Evolutionary conservation across 768 basidiomycete genomes (phyloP).

Genomic region (Psilocybe tampanensis): DNA sequence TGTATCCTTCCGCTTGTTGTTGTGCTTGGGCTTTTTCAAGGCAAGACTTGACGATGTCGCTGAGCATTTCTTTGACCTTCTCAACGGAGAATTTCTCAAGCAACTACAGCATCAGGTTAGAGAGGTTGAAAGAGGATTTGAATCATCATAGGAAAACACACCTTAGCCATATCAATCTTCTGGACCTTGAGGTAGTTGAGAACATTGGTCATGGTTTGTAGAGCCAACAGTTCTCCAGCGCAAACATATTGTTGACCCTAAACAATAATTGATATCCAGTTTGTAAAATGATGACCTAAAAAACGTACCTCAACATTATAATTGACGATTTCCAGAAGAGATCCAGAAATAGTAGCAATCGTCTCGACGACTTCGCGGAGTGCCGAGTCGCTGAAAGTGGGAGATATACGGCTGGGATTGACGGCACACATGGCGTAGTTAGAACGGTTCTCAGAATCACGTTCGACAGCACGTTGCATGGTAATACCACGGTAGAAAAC

Average conservation of each 20-base stretch:
- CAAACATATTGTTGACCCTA: conserved; percentile 99
- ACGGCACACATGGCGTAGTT: conserved; percentile 99
- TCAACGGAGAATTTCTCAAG: conserved; percentile 88
- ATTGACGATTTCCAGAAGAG: conserved; percentile 97
- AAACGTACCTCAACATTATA: conserved; percentile 82
- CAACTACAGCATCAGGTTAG: conserved; percentile 49
- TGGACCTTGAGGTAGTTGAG: conserved; percentile 95
- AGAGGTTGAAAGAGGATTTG: neutral
- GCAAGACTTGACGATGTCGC: conserved; percentile 87
- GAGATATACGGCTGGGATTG: conserved; percentile 93
- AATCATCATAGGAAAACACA: conserved; percentile 25
- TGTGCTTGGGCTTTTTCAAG: conserved; percentile 75
- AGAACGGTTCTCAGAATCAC: conserved; percentile 89
- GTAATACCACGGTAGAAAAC: conserved; percentile 99
- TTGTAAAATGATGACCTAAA: neutral
- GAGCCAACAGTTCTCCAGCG: conserved; percentile 91
- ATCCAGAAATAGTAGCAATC: conserved; percentile 74
- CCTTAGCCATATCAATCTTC: conserved; percentile 92
- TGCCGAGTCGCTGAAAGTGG: conserved; percentile 92
- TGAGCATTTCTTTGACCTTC: conserved; percentile 95
- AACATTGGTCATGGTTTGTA: conserved; percentile 94
- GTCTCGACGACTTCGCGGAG: conserved; percentile 96
- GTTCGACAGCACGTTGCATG: conserved; percentile 99
- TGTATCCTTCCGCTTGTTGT: conserved; percentile 81
- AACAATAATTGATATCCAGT: conserved; percentile 8